Evolutionary conservation across 176 grass and related monocot genomes (phyloP).

Genomic region (Paspalum notatum): DNA sequence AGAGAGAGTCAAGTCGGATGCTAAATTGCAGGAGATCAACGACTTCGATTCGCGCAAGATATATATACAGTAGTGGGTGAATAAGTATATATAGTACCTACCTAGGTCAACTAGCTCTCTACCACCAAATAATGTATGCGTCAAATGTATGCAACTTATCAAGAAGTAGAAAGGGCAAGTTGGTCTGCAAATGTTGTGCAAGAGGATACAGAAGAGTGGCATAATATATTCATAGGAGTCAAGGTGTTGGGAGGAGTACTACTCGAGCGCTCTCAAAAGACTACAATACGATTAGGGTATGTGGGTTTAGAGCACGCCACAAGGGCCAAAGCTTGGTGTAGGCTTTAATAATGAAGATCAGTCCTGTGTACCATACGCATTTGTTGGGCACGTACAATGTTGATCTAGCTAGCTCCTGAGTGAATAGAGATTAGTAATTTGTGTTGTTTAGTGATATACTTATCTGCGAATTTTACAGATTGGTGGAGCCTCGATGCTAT

Average conservation of each 20-base stretch:
- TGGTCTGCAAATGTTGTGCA: neutral
- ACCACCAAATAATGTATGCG: conserved; percentile 1
- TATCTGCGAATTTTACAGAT: too few species aligned
- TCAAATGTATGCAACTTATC: conserved; percentile 13
- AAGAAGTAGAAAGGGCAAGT: conserved; percentile 27
- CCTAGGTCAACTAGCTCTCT: conserved; percentile 34
- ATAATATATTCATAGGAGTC: neutral
- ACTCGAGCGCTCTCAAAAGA: neutral
- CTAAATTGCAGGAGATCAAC: neutral
- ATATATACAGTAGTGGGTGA: neutral
- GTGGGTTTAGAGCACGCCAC: neutral
- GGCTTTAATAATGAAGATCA: neutral
- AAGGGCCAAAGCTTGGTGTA: neutral
- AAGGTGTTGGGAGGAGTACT: neutral
- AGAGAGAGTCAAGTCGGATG: neutral
- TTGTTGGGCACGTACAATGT: neutral
- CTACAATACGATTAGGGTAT: neutral
- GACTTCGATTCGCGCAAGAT: conserved; percentile 35
- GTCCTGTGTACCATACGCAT: neutral
- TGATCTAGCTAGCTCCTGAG: too few species aligned
- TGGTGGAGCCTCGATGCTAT: too few species aligned
- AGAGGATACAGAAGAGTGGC: neutral
- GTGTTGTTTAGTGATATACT: too few species aligned
- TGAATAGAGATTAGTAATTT: neutral
- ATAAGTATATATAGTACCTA: neutral